Base-by-base conservation (phyloP, 2,329 filamentous ascomycete species). In the Talaromyces islandicus region DNA sequence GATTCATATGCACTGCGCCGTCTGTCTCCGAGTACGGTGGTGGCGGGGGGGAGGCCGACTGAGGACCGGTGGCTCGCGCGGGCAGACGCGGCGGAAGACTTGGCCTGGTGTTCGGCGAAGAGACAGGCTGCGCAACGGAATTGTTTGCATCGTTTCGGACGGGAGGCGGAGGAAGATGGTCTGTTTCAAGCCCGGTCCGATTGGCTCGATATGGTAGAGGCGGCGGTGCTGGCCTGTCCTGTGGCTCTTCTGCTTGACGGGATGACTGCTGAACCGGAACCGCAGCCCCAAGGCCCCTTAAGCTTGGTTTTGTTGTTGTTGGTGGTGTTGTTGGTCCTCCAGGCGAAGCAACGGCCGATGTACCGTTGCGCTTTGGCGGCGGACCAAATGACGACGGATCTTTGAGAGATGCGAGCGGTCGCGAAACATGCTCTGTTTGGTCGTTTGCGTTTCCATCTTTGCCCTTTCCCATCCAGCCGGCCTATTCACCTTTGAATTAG, bases 331-430 rank as follows among this genome's bases (percentile, higher is more conserved):
- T 24, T 35, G 56, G 25, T 2, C 38, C 30, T 14, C 53, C 24
- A 43, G 30, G n/a, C 24, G 35, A 43, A 24, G 11, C 30, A 55
- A 30, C 29, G 53, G n/a, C 14, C 48, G 48, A 25, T n/a, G 56
- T 10, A 19, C 54, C 41, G 60, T 78, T 73, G 63, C 84, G 88
- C 67, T 85, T 92, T 0, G 92, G 92, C 27, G 92, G 92, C 25
- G 91, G 90, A 2, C 85, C 91, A 71, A 96, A 96, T 17, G 85
- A 83, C 1, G 84, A 73, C 1, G 91, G 92, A 70, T 96, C 91
- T 70, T 85, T 87, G 30, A 96, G 81, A 3, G 85, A 81, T 9
- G 85, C 80, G 50, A 95, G 77, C 1, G 92, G 91, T 17, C 81
- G 80, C 7, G 84, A 81, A 57, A 81, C 76, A 64, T 85, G 85